phyloP scores from a whole-genome alignment of 345 rosid genomes.

The Eucalyptus sp. region DNA sequence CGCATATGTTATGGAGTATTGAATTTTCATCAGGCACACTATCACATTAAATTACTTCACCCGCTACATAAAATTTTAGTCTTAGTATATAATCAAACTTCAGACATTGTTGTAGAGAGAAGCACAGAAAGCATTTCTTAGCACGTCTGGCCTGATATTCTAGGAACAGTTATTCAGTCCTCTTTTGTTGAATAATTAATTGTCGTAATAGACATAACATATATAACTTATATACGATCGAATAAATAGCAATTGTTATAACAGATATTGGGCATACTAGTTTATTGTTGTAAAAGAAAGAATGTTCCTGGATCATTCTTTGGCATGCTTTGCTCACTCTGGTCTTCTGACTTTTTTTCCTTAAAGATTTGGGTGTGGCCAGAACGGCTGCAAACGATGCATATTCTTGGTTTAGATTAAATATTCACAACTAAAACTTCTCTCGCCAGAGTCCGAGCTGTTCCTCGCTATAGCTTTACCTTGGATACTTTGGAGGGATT shows the following conservation, averaged over 20 bases:
- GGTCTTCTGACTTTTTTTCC: neutral
- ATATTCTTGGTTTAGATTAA: slow-evolving; percentile 54
- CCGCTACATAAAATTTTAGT: neutral
- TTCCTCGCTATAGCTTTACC: slow-evolving; percentile 74
- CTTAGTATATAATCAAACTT: neutral
- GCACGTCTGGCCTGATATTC: neutral
- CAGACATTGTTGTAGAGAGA: neutral
- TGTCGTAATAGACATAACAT: neutral
- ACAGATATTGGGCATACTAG: neutral
- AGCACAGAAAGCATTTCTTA: neutral
- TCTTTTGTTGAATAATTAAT: neutral
- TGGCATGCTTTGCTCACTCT: neutral
- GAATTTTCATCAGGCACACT: neutral
- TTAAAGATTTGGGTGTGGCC: slow-evolving; percentile 89
- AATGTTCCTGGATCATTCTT: neutral
- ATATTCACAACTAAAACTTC: slow-evolving; percentile 62
- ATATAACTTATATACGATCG: neutral
- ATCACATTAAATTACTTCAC: neutral
- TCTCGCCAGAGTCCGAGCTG: slow-evolving; percentile 60
- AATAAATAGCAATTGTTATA: neutral
- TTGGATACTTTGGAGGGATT: slow-evolving; percentile 48
- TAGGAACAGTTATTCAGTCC: neutral
- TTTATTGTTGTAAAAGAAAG: neutral
- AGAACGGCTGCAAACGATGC: slow-evolving; percentile 73
- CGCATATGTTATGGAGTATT: neutral